Percentiles rank a stretch among this genome's conserved stretches.
Conservation (phyloP, 768 basidiomycete species). For the Glaciozyma martinii region DNA sequence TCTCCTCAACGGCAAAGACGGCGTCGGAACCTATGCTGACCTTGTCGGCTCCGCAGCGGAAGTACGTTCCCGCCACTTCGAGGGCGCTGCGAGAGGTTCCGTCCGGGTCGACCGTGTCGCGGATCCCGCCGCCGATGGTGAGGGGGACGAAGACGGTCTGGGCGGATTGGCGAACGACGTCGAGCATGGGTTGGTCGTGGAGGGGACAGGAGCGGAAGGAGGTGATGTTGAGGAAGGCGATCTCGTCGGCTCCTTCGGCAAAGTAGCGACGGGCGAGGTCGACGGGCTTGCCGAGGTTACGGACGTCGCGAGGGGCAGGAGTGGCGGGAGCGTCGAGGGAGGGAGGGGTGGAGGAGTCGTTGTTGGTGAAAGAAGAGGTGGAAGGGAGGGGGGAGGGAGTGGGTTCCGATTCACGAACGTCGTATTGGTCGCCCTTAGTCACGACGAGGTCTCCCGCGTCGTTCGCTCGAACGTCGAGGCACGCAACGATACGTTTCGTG, state of each 20-base stretch:
- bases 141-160: conserved; percentile 90
- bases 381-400: conserved; percentile 3
- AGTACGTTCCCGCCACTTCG: conserved; percentile 92
- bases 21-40: conserved; percentile 96
- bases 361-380: conserved; percentile 27
- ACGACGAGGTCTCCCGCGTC: conserved; percentile 95
- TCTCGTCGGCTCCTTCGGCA: conserved; percentile 80
- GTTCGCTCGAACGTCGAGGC: conserved; percentile 94
- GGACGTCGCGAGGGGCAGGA: conserved; percentile 46
- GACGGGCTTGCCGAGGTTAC: conserved; percentile 96
- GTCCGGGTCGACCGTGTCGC: conserved; percentile 89
- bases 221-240: conserved; percentile 97
- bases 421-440: conserved; percentile 96
- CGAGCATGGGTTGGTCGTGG: conserved; percentile 95
- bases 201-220: conserved; percentile 96
- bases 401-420: conserved; percentile 24
- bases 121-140: conserved; percentile 96
- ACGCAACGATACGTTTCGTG: conserved; percentile 91
- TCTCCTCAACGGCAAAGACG: conserved; percentile 80
- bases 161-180: conserved; percentile 82
- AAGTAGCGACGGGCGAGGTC: conserved; percentile 81
- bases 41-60: conserved; percentile 96
- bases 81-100: conserved; percentile 76
- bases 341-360: conserved; percentile 18
- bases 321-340: conserved; percentile 23